A percentile compares a stretch with the other conserved stretches of the same genome.
Evolutionary conservation across 2,329 filamentous ascomycete species (phyloP).

Genomic region (Colletotrichum spinosum): DNA sequence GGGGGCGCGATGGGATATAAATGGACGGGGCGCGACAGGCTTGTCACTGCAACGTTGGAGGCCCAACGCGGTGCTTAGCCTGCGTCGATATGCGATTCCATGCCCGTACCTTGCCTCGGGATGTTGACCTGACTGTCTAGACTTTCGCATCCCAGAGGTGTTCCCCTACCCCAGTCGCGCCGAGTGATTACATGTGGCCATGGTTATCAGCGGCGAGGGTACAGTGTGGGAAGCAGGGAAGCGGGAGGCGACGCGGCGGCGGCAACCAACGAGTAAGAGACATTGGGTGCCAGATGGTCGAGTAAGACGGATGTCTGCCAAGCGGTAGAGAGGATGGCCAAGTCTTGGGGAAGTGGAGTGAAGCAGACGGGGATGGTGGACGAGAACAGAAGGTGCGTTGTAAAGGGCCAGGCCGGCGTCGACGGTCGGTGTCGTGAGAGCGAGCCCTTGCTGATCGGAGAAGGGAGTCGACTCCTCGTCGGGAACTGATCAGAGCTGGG

Average conservation of each 20-base stretch:
- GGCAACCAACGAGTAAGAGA: conserved; percentile 21
- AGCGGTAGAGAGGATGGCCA: conserved; percentile 32
- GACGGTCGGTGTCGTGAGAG: neutral
- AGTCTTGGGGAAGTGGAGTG: conserved; percentile 35
- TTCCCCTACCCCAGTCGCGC: conserved; percentile 5
- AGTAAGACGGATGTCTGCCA: conserved; percentile 26
- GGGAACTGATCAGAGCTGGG: neutral
- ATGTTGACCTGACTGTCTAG: neutral
- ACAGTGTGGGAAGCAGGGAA: conserved; percentile 12
- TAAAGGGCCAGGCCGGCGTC: conserved; percentile 12
- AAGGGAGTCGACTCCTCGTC: conserved; percentile 15
- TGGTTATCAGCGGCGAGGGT: conserved; percentile 31
- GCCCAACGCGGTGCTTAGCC: conserved; percentile 4
- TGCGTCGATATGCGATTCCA: conserved; percentile 9
- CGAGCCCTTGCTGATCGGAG: conserved; percentile 20
- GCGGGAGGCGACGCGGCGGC: conserved; percentile 1
- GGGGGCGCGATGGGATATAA: conserved; percentile 25
- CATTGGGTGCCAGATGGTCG: neutral
- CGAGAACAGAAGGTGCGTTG: conserved; percentile 35
- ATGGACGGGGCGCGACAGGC: conserved; percentile 8
- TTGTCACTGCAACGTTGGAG: neutral
- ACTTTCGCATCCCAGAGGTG: too few relatives aligned
- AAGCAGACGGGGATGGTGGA: conserved; percentile 29
- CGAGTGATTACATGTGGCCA: conserved; percentile 19
- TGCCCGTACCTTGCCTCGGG: conserved; percentile 3